These are phyloP conservation scores for Kuraishia hungarica DNA, from an alignment of 805 yeast genomes.

Conservation along the genomic window DNA sequence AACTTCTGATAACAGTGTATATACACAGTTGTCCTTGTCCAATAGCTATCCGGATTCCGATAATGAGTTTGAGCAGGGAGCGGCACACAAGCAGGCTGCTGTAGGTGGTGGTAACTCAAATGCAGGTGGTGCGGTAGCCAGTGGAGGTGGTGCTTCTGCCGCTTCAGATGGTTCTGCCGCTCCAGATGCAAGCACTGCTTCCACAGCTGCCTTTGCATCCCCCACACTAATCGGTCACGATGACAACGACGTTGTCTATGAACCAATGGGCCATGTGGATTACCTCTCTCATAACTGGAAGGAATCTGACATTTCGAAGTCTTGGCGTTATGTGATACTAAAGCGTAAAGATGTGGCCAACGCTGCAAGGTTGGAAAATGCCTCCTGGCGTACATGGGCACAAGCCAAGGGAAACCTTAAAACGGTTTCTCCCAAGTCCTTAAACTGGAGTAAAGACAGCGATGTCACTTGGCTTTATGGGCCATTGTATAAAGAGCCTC, in stretches of 20 bases:
- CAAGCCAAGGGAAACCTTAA: constrained; percentile 62
- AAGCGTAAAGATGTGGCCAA: constrained; percentile 80
- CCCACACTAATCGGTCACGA: constrained; percentile 37
- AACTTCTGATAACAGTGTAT: neutral
- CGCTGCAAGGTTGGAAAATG: constrained; percentile 72
- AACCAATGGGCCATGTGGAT: constrained; percentile 89
- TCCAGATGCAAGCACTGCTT: constrained; percentile 3
- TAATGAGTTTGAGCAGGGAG: too few relatives aligned
- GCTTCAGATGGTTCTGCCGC: constrained; percentile 9
- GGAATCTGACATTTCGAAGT: constrained; percentile 83
- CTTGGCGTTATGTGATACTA: constrained; percentile 89
- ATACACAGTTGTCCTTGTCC: neutral
- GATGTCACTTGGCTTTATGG: constrained; percentile 99
- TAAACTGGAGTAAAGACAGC: constrained; percentile 94
- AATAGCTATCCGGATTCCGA: neutral
- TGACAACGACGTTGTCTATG: constrained; percentile 70
- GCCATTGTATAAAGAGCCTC: constrained; percentile 37
- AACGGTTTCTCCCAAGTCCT: constrained; percentile 84
- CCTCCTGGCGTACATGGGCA: constrained; percentile 97
- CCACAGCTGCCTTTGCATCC: constrained; percentile 31
- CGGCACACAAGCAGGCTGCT: too few relatives aligned
- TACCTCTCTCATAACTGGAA: constrained; percentile 95
- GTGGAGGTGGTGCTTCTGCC: neutral
- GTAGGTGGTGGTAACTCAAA: neutral
- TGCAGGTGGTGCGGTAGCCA: neutral